Evolutionary conservation across 305 asterid species (phyloP).

Genomic region (Stenogyne calaminthoides): DNA sequence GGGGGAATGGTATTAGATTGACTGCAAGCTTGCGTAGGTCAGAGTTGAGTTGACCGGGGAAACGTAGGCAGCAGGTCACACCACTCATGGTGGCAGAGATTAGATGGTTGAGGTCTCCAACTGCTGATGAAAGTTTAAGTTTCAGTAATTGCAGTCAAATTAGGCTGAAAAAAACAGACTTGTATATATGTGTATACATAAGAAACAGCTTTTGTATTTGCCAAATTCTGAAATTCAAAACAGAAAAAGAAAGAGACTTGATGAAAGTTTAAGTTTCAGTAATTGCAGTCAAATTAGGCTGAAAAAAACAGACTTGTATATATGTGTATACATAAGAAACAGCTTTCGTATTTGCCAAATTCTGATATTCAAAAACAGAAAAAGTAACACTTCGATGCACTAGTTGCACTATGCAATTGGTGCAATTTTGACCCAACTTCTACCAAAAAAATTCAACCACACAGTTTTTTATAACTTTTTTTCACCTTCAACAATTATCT

Average conservation of each 20-base stretch:
- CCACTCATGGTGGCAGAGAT: slow-evolving; percentile 57
- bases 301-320: background rate
- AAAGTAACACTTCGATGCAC: background rate
- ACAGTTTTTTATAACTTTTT: too few species aligned
- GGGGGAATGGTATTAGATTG: slow-evolving; percentile 48
- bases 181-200: background rate
- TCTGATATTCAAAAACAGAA: background rate
- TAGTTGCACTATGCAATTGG: too few species aligned
- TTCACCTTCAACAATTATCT: background rate
- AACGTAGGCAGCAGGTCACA: slow-evolving; percentile 49
- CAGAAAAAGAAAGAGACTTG: too few species aligned
- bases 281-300: background rate
- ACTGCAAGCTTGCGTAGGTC: slow-evolving; percentile 55
- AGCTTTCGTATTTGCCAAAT: background rate
- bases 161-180: background rate
- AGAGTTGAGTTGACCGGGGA: slow-evolving; percentile 54
- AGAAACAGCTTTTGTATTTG: background rate
- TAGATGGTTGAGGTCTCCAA: slow-evolving; percentile 53
- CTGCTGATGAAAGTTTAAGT: slow-evolving; percentile 19
- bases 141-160: background rate
- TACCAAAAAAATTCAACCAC: too few species aligned
- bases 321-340: background rate
- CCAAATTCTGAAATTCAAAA: background rate
- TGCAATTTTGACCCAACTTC: too few species aligned
- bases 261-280: background rate